Percentiles rank a stretch among this genome's conserved stretches.
These are phyloP conservation scores for Tuber umbilicatum DNA, from an alignment of 495 filamentous ascomycete genomes.

Conservation along the genomic window DNA sequence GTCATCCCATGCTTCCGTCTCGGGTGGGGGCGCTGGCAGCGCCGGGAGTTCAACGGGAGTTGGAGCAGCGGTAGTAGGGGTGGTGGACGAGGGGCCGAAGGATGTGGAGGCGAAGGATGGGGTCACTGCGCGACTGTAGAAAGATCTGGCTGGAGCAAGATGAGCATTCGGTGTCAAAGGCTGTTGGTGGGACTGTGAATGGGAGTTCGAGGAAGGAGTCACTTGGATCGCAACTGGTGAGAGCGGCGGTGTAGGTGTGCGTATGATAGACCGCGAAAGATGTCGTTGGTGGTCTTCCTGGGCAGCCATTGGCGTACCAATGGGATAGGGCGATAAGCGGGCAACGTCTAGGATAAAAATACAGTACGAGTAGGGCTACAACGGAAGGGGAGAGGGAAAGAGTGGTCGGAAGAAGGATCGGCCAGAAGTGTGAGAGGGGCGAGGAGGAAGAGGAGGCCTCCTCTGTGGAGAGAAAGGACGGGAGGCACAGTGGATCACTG, in stretches of 20 bases:
- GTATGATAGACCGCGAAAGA: slow-evolving; percentile 12
- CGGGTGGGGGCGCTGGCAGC: slow-evolving; percentile 21
- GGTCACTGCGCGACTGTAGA: slow-evolving; percentile 8
- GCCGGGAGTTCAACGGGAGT: slow-evolving; percentile 13
- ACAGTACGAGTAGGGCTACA: neutral
- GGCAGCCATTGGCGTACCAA: slow-evolving; percentile 13
- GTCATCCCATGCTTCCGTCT: slow-evolving; percentile 29
- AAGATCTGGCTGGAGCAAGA: slow-evolving; percentile 22
- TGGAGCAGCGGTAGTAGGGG: slow-evolving; percentile 27
- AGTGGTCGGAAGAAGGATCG: neutral
- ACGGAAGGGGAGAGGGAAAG: neutral
- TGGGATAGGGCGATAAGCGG: neutral
- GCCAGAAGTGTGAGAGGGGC: neutral
- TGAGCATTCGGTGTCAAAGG: slow-evolving; percentile 14
- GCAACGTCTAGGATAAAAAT: neutral
- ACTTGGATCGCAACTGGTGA: slow-evolving; percentile 24
- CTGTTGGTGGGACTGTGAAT: slow-evolving; percentile 7
- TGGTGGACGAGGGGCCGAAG: slow-evolving; percentile 24
- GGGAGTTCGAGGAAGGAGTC: slow-evolving; percentile 18
- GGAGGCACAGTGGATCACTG: neutral
- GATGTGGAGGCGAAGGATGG: slow-evolving; percentile 22
- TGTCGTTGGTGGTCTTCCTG: slow-evolving; percentile 23
- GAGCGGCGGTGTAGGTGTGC: slow-evolving; percentile 22
- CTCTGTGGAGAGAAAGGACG: neutral
- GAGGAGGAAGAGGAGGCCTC: neutral